Evolutionary conservation across 176 grass and related monocot species (phyloP).

Genomic region (Stipa capillata): DNA sequence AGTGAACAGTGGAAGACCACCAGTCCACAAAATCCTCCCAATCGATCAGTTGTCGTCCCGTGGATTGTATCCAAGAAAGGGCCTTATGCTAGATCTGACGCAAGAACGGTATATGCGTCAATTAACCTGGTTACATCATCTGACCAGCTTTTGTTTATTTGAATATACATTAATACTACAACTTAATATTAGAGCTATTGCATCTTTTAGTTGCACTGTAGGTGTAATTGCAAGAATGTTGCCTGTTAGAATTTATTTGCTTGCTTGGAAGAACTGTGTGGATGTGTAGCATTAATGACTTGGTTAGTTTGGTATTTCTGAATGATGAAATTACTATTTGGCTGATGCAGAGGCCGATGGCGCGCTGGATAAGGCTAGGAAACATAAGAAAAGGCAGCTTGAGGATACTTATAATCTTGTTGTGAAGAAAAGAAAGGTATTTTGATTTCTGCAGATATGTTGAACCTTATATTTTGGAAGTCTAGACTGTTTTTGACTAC

Average conservation of each 20-base stretch:
- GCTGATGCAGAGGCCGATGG: slow-evolving; percentile 81
- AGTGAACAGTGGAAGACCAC: too few species aligned
- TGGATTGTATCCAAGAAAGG: too few species aligned
- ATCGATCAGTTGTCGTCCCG: too few species aligned
- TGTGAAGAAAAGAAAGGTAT: slow-evolving; percentile 94
- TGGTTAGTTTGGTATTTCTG: neutral
- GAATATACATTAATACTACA: neutral
- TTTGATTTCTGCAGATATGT: slow-evolving; percentile 3
- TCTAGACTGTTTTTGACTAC: neutral
- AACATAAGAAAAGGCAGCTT: slow-evolving; percentile 99
- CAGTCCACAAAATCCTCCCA: too few species aligned
- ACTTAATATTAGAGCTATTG: neutral
- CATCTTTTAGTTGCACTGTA: neutral
- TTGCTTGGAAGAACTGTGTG: neutral
- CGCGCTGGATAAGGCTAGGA: slow-evolving; percentile 97
- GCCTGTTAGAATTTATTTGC: neutral
- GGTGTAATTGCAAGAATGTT: neutral
- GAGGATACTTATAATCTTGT: slow-evolving; percentile 85
- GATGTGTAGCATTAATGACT: neutral
- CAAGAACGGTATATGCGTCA: too few species aligned
- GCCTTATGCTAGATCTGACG: too few species aligned
- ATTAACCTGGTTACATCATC: neutral
- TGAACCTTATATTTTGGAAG: neutral
- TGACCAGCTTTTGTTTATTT: neutral
- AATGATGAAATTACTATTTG: slow-evolving; percentile 11